Base-by-base conservation (phyloP, 192 early-diverging fungal species). In the Helicostylum pulchrum region DNA sequence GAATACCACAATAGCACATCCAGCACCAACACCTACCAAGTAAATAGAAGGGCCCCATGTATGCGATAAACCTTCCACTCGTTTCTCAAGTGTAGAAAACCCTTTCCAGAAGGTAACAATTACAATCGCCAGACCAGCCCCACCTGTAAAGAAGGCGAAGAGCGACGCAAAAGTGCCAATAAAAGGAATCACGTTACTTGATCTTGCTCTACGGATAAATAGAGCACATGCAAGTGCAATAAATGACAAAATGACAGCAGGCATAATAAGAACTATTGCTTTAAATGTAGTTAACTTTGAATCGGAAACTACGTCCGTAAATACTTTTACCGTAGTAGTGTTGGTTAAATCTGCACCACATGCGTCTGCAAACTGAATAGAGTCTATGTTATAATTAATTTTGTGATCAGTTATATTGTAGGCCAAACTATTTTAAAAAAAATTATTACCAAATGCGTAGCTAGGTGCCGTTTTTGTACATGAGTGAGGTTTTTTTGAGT, bases 11-110 rank as follows among this genome's bases (percentile, higher is more conserved):
- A 64, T 42, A 12, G 53, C 9, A 30, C 62, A 64, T 1, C 62
- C 62, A 26, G 14, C 42, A 31, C 62, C 62, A 30, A 51, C 42
- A 30, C 62, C 39, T 7, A 64, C 26, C 17, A 64, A 39, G 14
- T 64, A 64, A 42, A 64, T 52, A 23, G 62, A 23, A 2, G 51
- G 49, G 1, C 62, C 62, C 62, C 62, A 64, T 43, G 53, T 36
- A 12, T 53, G 36, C 9, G 62, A 53, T 3, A 64, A 34, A 17
- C 62, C 62, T 4, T 34, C 36, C 4, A 42, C 31, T 23, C 31
- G 17, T 36, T n/a, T 43, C 3, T 31, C 21, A 3, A 64, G 62
- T 7, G 6, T 39, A 30, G 53, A 32, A 21, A 64, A 44, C 1
- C 31, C 34, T 26, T 34, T 64, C 34, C 39, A 53, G 1, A 52